A percentile compares a stretch with the other conserved stretches of the same genome.
These are phyloP conservation scores for Pyrrhoderma lamaoense DNA, from an alignment of 1,284 basidiomycete genomes.

Conservation along the genomic window DNA sequence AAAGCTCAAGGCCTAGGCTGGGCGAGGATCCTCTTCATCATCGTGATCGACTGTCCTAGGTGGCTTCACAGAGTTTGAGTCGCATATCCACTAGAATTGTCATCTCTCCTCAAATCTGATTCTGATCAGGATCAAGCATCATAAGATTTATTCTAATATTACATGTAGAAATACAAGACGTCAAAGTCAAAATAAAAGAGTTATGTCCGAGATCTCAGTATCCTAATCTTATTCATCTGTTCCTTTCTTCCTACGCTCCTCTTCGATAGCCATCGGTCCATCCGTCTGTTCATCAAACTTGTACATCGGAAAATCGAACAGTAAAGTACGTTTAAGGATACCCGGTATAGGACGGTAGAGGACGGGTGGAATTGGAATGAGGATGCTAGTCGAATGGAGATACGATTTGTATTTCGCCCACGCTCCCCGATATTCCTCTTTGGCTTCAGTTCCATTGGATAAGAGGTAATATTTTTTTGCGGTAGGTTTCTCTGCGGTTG, in stretches of 20 bases:
- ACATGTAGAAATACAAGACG: background rate
- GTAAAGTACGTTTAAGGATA: constrained; percentile 48
- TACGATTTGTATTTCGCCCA: constrained; percentile 56
- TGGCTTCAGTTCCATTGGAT: constrained; percentile 37
- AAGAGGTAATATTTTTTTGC: constrained; percentile 60
- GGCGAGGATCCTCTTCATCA: too few species aligned
- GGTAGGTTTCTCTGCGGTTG: constrained; percentile 65
- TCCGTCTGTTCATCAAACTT: constrained; percentile 49
- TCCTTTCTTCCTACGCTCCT: constrained; percentile 23
- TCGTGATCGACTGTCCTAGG: too few species aligned
- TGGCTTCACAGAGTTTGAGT: background rate
- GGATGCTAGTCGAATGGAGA: constrained; percentile 52
- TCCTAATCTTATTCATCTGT: too few species aligned
- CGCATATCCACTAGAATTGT: background rate
- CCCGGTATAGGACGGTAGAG: constrained; percentile 52
- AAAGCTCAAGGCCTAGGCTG: background rate
- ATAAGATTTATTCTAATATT: too few species aligned
- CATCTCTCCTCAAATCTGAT: background rate
- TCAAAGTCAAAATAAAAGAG: background rate
- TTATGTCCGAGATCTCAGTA: too few species aligned
- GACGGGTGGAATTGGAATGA: constrained; percentile 57
- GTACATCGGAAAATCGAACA: constrained; percentile 62
- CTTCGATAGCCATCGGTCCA: constrained; percentile 39
- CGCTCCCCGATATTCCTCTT: constrained; percentile 27
- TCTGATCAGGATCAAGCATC: background rate